A percentile compares a stretch with the other conserved stretches of the same genome.
Evolutionary conservation across 768 basidiomycete genomes (phyloP).

Genomic region (Melanogaster broomeanus): DNA sequence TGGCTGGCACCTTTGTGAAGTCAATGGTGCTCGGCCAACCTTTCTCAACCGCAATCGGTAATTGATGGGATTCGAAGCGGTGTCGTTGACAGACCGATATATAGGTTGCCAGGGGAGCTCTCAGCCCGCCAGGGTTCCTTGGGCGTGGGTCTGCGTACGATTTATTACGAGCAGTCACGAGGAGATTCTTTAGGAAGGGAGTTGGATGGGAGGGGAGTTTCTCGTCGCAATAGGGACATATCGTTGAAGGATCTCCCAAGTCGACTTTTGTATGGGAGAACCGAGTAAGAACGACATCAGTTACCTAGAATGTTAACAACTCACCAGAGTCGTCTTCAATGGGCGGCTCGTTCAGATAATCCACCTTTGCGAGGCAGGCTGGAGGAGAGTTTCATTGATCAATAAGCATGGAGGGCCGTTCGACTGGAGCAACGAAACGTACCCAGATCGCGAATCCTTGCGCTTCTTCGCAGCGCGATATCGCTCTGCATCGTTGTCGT

Average conservation of each 20-base stretch:
- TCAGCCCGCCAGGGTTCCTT: conserved; percentile 66
- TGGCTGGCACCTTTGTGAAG: conserved; percentile 53
- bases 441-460: conserved; percentile 29
- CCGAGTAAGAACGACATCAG: background rate
- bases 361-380: conserved; percentile 10
- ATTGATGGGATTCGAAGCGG: conserved; percentile 69
- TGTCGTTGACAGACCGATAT: conserved; percentile 77
- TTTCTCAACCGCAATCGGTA: conserved; percentile 67
- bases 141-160: conserved; percentile 66
- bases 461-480: conserved; percentile 33
- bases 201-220: conserved; percentile 65
- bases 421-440: background rate
- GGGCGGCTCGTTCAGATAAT: conserved; percentile 18
- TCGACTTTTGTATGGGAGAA: conserved; percentile 42
- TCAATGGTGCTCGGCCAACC: conserved; percentile 81
- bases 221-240: conserved; percentile 84
- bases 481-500: conserved; percentile 30
- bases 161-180: conserved; percentile 51
- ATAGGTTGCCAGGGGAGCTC: conserved; percentile 51
- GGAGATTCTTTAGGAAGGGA: conserved; percentile 53
- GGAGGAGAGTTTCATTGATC: background rate
- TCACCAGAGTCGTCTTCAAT: conserved; percentile 45
- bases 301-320: conserved; percentile 8
- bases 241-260: conserved; percentile 60
- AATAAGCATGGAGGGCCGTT: conserved; percentile 13